These are phyloP conservation scores for Enteropsectra breve DNA, from an alignment of 371 early-diverging fungal species.

Conservation along the genomic window DNA sequence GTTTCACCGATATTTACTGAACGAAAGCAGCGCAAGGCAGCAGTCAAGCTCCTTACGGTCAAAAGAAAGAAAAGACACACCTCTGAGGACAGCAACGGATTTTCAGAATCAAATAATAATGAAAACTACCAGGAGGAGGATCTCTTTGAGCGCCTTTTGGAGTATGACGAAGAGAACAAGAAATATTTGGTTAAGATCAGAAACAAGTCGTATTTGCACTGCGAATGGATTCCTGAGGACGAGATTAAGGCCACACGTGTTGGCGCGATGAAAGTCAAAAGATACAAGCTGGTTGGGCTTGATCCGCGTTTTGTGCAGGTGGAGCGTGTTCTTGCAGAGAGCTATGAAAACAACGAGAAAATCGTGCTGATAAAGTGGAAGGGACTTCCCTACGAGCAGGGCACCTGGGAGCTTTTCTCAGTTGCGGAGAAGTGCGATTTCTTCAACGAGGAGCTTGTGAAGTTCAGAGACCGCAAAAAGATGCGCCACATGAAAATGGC, in stretches of 20 bases:
- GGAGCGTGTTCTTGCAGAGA: conserved; percentile 54
- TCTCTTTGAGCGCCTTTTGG: conserved; percentile 54
- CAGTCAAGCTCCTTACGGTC: conserved; percentile 8
- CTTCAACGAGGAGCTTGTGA: conserved; percentile 60
- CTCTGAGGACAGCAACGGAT: background rate
- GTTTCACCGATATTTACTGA: background rate
- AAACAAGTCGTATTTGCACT: conserved; percentile 64
- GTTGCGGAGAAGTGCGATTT: conserved; percentile 62
- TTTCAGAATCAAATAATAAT: conserved; percentile 10
- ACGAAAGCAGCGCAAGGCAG: conserved; percentile 8
- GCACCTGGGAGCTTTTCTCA: conserved; percentile 74
- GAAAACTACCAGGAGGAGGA: conserved; percentile 50
- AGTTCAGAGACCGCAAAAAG: conserved; percentile 46
- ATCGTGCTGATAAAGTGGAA: conserved; percentile 77
- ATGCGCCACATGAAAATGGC: conserved; percentile 35
- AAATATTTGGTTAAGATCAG: conserved; percentile 56
- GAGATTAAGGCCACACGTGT: conserved; percentile 65
- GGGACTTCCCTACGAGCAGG: conserved; percentile 70
- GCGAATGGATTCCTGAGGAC: conserved; percentile 68
- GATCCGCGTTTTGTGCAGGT: conserved; percentile 55
- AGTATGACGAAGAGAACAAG: conserved; percentile 46
- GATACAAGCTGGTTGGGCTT: conserved; percentile 45
- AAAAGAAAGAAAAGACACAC: background rate
- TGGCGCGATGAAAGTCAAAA: conserved; percentile 68
- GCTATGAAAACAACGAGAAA: conserved; percentile 41